Base-by-base conservation (phyloP, 306 rosid species). In the Vigna reflexopilosa region DNA sequence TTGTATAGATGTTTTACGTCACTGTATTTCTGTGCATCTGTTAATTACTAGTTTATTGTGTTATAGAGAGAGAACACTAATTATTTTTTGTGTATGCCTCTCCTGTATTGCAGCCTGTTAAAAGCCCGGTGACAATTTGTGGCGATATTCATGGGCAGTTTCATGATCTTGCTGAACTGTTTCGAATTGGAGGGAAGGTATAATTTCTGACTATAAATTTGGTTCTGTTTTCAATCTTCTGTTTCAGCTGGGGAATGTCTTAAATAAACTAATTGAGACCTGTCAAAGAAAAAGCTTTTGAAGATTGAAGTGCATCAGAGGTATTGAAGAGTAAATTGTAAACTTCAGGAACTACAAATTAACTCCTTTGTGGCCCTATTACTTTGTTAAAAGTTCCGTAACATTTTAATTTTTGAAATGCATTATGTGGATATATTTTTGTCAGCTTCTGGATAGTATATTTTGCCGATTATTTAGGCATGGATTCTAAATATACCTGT, bases 151-250 rank as follows among this genome's bases (percentile, higher is more conserved):
- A 95, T 79, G 99, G 99, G 79, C 99, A 95, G 83, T 95, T 95
- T 87, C 99, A 95, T 40, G 99, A 95, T 85, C 98, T 95, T 82
- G 99, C 99, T 68, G 99, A 95, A 77, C 93, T 95, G 82, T 95
- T 95, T 81, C 98, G 89, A 83, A 95, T 95, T 77, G 99, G 99
- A 82, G 99, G 99, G 87, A 92, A 92, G 99, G 99, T 95, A 92
- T 86, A 76, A 61, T 69, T 84, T 88, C 77, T 55, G 67, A 67
- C 77, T 82, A 26, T 79, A 77, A 57, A 68, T 67, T 77, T 80
- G 67, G 70, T 67, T 84, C 72, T 78, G 74, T 38, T 82, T 82
- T 77, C 69, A 79, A 63, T 57, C 62, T 77, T 77, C 54, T 82
- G 76, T 81, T 74, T 82, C 86, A 73, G 87, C 65, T 72, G 72